Evolutionary conservation across 2,329 filamentous ascomycete genomes (phyloP), one percentile per base, ranked within the genome.

Genomic region (Albifimbria verrucaria): DNA sequence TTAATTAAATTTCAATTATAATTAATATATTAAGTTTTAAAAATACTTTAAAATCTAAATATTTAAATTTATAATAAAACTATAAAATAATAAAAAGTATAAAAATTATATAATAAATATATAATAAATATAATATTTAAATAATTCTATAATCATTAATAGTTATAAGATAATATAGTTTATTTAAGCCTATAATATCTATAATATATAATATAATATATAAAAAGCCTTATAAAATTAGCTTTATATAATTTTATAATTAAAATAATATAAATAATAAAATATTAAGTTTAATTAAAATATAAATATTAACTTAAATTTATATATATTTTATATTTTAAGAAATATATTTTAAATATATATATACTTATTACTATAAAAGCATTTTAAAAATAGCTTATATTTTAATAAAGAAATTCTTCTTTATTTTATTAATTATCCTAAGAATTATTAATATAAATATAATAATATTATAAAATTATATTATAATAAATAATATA

Each of bases 161-260:
- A 45, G 32, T 43, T 10, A 28, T 26, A 25, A 45, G 46, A 6
- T 25, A 22, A 46, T 46, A 11, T 25, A 45, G 23, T 28, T 51
- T 46, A 11, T 51, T 24, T 46, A 45, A 45, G 6, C 12, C 45
- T 48, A 9, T 9, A 32, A 15, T 32, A 32, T 43, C 9, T 21
- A 10, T n/a, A 10, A 7, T n/a, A 10, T 17, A 6, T 43, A 43
- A 10, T 43, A 10, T 43, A 7, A 10, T 43, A 7, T 43, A 10
- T 43, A 32, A n/a, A n/a, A 9, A 26, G 21, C 18, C 22, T 42
- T 45, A 7, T 51, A 20, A 25, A 9, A 17, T 12, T 46, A 47
- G 39, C 21, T 7, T 18, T 51, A 43, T 48, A 51, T 7, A 26
- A 41, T 48, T 48, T 36, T 32, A 57, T 39, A 47, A 48, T 5